phyloP scores from a whole-genome alignment of 257 asterid species.

The Lycium ferocissimum region DNA sequence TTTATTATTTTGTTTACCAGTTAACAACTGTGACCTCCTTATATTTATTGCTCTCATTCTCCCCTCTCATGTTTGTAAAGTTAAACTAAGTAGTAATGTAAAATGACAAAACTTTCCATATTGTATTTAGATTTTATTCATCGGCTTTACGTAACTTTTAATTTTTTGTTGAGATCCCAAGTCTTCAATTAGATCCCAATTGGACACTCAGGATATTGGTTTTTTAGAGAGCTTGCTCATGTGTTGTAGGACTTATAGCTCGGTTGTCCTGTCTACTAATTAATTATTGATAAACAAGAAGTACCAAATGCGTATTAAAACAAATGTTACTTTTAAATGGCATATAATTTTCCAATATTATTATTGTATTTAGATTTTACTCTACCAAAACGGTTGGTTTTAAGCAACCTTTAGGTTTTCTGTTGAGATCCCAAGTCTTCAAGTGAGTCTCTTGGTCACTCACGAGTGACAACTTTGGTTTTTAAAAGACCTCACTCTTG shows the following conservation, averaged over 20 bases:
- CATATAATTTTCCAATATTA: too few relatives aligned
- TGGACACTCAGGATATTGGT: not conserved
- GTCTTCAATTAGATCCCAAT: not conserved
- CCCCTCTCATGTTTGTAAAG: not conserved
- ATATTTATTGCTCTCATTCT: conserved; percentile 19
- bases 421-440: not conserved
- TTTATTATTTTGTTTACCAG: not conserved
- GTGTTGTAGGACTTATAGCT: not conserved
- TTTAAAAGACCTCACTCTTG: not conserved
- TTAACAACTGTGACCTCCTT: not conserved
- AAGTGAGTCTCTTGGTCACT: not conserved
- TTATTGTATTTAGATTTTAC: not conserved
- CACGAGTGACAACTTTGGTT: too few relatives aligned
- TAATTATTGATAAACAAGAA: not conserved
- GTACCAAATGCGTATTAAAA: not conserved
- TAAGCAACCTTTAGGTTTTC: not conserved
- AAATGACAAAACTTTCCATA: not conserved
- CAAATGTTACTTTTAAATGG: too few relatives aligned
- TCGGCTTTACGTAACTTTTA: not conserved
- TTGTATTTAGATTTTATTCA: not conserved
- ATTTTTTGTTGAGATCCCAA: not conserved
- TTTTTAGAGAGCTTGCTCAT: not conserved
- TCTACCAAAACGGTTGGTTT: too few relatives aligned
- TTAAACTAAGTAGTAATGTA: not conserved
- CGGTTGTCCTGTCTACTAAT: not conserved